Evolutionary conservation across 345 rosid genomes (phyloP), one percentile per base, ranked within the genome.

Genomic region (Trapa incisa): DNA sequence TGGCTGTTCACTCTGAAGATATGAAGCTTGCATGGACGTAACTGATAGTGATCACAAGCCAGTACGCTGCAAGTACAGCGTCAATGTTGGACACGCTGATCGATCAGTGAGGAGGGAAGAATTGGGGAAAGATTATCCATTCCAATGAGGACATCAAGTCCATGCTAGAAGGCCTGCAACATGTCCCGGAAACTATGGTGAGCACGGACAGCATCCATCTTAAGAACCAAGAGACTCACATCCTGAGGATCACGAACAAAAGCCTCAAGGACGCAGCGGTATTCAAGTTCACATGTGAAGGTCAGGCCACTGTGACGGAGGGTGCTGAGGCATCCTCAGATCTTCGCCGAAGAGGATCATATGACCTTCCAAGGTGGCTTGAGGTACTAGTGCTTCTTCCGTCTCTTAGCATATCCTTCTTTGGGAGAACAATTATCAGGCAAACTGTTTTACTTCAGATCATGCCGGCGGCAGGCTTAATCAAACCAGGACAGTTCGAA

Each of bases 21-120:
- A 95, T 53, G 96, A 84, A 67, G 96, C 98, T 68, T 85, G 90
- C 83, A 95, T 95, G 99, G 99, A 91, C 45, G 98, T 95, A 37
- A 86, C 79, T 3, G 99, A 89, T 75, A 95, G 99, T 54, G 98
- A 95, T 71, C 99, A 95, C 83, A 89, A 91, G 76, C 99, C 99
- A 0, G 98, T 95, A 13, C 96, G 95, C n/a, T 89, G 98, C 71
- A 95, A 95, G 75, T 87, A 89, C 78, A 85, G 84, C 77, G 84
- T 85, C 47, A 81, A 87, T 72, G 78, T 95, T 73, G 86, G 87
- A 17, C 96, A 95, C 43, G 91, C 76, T 61, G 98, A 95, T 78
- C 85, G 98, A 81, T 95, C 99, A 52, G 87, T 85, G 47, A 83
- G 98, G 80, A 83, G 99, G 80, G 86, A 85, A 67, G 89, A 80